Percentiles rank a stretch among this genome's conserved stretches.
phyloP scores from a whole-genome alignment of 441 rosid genomes.

The Mallotus repandus region DNA sequence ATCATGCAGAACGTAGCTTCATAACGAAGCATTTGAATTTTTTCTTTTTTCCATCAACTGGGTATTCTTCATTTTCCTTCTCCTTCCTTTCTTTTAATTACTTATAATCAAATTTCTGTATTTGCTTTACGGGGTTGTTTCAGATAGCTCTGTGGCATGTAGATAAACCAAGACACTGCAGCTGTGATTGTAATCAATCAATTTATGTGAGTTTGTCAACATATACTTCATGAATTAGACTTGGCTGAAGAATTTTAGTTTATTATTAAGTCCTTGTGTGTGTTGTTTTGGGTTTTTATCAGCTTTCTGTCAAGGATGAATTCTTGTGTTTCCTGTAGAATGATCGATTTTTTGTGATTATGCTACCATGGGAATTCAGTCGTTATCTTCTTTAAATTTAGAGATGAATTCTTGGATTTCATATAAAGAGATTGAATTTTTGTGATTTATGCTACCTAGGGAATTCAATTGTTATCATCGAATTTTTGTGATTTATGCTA shows the following conservation, averaged over 20 bases:
- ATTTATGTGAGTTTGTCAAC: no score
- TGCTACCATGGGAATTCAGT: background rate
- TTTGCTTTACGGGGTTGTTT: background rate
- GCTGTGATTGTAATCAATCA: no score
- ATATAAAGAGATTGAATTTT: no score
- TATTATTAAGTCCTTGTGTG: no score
- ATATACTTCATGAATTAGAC: background rate
- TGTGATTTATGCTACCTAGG: no score
- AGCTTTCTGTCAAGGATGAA: no score
- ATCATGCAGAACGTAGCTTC: constrained; percentile 11
- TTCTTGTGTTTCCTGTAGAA: no score
- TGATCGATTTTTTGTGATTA: background rate
- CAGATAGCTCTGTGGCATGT: background rate
- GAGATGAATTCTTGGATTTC: no score
- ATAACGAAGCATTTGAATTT: constrained; percentile 4
- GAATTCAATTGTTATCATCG: no score
- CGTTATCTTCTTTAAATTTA: background rate
- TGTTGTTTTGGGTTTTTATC: no score
- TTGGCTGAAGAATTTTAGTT: background rate
- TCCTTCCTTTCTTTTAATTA: constrained; percentile 2
- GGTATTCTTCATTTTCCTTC: constrained; percentile 22
- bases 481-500: background rate
- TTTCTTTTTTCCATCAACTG: constrained; percentile 23
- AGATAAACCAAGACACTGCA: no score
- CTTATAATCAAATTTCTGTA: background rate